A percentile compares a stretch with the other conserved stretches of the same genome.
These are phyloP conservation scores for Grosmannia penicillata DNA, from an alignment of 2,329 filamentous ascomycete species.

Conservation along the genomic window DNA sequence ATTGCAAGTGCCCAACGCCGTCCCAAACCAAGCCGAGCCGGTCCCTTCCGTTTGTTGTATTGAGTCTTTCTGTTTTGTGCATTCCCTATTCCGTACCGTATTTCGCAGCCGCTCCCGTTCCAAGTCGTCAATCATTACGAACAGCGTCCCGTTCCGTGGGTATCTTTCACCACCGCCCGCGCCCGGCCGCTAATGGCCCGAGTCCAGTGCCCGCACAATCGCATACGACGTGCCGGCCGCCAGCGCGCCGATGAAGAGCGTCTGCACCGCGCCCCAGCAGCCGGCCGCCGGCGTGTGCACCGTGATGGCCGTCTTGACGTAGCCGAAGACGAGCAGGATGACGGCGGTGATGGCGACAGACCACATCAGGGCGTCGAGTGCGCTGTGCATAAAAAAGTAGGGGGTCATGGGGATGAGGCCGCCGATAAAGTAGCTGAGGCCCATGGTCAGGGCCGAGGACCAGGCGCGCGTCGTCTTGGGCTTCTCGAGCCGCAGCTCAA, in stretches of 20 bases:
- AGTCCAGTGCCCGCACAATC: constrained; percentile 43
- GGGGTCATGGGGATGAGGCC: constrained; percentile 57
- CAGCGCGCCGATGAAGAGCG: constrained; percentile 47
- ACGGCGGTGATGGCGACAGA: constrained; percentile 46
- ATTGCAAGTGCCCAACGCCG: too few species aligned
- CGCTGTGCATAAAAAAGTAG: constrained; percentile 43
- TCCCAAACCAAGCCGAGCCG: too few species aligned
- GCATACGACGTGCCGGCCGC: constrained; percentile 52
- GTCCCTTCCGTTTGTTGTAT: too few species aligned
- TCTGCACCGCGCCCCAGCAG: constrained; percentile 46
- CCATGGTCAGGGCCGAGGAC: constrained; percentile 50
- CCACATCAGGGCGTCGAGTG: constrained; percentile 37
- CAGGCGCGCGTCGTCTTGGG: constrained; percentile 27
- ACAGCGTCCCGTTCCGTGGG: too few species aligned
- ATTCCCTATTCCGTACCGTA: too few species aligned
- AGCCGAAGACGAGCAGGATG: constrained; percentile 49
- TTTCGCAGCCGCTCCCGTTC: too few species aligned
- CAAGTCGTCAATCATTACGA: too few species aligned
- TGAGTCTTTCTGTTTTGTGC: too few species aligned
- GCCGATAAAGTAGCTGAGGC: constrained; percentile 54
- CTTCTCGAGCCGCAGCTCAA: constrained; percentile 34
- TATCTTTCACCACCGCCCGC: too few species aligned
- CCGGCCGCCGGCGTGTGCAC: constrained; percentile 35
- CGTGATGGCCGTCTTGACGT: constrained; percentile 43
- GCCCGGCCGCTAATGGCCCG: constrained; percentile 6